Evolutionary conservation across 2,329 filamentous ascomycete genomes (phyloP).

Genomic region (Aspergillus melleus): DNA sequence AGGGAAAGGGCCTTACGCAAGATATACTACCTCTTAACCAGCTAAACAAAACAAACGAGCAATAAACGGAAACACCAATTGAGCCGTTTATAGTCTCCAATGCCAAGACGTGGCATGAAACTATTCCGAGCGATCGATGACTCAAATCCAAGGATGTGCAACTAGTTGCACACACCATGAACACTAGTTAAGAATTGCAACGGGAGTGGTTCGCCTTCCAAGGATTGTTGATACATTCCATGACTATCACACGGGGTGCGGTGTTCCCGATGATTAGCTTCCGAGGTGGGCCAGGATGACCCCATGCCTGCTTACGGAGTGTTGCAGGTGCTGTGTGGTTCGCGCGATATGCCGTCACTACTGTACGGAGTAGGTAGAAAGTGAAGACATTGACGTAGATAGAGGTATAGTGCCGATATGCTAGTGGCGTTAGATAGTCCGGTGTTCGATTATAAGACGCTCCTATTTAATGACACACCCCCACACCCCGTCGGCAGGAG

Average conservation of each 20-base stretch:
- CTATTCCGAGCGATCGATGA: neutral
- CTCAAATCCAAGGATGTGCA: neutral
- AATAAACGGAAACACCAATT: neutral
- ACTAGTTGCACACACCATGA: neutral
- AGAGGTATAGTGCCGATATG: neutral
- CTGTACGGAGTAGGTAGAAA: neutral
- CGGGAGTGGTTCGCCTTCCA: neutral
- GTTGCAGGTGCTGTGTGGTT: neutral
- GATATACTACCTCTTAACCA: too few relatives aligned
- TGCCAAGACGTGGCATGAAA: neutral
- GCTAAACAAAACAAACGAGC: neutral
- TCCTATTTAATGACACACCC: neutral
- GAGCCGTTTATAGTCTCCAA: neutral
- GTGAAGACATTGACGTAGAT: neutral
- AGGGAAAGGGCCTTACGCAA: neutral
- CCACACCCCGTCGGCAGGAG: neutral
- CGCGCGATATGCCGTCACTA: neutral
- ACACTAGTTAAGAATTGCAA: neutral
- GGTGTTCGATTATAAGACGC: neutral
- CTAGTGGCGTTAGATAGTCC: neutral
- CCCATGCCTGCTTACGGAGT: neutral
- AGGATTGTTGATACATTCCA: neutral
- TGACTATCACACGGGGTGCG: neutral
- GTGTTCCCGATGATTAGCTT: slow-evolving; percentile 8
- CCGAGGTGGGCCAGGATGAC: slow-evolving; percentile 9